Conservation (phyloP, 768 basidiomycete species). For the Tephrocybe sp. region DNA sequence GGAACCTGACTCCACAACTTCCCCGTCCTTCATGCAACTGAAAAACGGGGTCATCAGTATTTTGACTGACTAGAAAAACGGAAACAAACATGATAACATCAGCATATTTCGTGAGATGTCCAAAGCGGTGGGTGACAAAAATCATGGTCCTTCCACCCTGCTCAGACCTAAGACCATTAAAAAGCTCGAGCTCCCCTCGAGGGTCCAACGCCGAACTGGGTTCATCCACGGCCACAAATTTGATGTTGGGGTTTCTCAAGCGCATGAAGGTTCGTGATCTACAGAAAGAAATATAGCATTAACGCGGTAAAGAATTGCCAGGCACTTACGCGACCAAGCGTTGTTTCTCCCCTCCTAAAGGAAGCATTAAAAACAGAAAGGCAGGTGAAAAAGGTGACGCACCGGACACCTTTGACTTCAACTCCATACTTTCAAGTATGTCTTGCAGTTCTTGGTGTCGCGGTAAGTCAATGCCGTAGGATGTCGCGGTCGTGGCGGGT, state of each 20-base stretch:
- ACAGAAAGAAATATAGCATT: background rate
- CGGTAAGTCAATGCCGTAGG: constrained; percentile 7
- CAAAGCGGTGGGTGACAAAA: constrained; percentile 38
- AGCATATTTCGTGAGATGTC: constrained; percentile 34
- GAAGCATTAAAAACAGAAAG: background rate
- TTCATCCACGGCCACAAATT: constrained; percentile 45
- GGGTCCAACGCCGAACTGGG: constrained; percentile 49
- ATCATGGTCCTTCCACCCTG: constrained; percentile 39
- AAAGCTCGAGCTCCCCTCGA: constrained; percentile 38
- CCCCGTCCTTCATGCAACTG: constrained; percentile 37
- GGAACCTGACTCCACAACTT: constrained; percentile 29
- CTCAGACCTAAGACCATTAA: constrained; percentile 29
- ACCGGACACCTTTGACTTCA: constrained; percentile 13
- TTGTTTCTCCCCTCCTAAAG: constrained; percentile 24
- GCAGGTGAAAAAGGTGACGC: background rate
- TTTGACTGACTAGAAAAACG: background rate
- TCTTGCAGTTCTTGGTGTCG: constrained; percentile 14
- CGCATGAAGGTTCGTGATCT: constrained; percentile 34
- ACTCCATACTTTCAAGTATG: constrained; percentile 14
- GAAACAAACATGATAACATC: constrained; percentile 34
- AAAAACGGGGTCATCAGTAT: background rate
- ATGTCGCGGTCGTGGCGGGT: constrained; percentile 2
- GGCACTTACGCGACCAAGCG: constrained; percentile 24
- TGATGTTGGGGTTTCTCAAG: constrained; percentile 23
- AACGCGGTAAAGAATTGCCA: background rate